Percentiles rank a stretch among this genome's conserved stretches.
phyloP scores from a whole-genome alignment of 192 early-diverging fungal genomes.

The Umbelopsis sp. region DNA sequence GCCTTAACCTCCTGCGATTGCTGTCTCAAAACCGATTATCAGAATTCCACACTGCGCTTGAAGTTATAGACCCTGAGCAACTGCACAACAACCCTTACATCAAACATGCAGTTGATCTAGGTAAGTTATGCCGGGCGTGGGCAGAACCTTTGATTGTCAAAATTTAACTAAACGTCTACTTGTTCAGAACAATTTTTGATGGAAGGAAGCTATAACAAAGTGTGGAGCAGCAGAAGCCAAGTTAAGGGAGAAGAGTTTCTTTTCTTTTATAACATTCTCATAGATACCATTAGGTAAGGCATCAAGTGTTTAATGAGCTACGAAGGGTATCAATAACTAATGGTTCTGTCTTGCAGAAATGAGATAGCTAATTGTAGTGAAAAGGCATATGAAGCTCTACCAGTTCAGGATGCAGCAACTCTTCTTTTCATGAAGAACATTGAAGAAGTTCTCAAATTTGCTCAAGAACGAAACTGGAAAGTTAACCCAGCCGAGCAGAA shows the following conservation, averaged over 20 bases:
- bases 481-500: conserved; percentile 79
- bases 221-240: conserved; percentile 88
- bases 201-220: conserved; percentile 97
- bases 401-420: conserved; percentile 88
- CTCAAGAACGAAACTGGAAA: conserved; percentile 84
- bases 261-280: conserved; percentile 95
- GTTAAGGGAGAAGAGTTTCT: conserved; percentile 91
- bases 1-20: conserved; percentile 91
- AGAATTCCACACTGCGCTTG: conserved; percentile 98
- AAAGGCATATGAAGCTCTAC: conserved; percentile 87
- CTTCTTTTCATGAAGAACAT: conserved; percentile 78
- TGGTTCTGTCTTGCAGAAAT: conserved; percentile 56
- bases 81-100: conserved; percentile 82
- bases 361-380: conserved; percentile 97
- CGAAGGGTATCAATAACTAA: background rate
- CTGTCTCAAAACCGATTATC: conserved; percentile 92
- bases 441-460: conserved; percentile 84
- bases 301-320: background rate
- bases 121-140: conserved; percentile 8
- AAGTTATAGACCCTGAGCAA: conserved; percentile 83
- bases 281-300: conserved; percentile 82
- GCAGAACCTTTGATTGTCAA: background rate
- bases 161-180: background rate
- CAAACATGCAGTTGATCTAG: conserved; percentile 86
- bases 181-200: conserved; percentile 88